Evolutionary conservation across 2,329 filamentous ascomycete genomes (phyloP).

Genomic region (Colletotrichum musae): DNA sequence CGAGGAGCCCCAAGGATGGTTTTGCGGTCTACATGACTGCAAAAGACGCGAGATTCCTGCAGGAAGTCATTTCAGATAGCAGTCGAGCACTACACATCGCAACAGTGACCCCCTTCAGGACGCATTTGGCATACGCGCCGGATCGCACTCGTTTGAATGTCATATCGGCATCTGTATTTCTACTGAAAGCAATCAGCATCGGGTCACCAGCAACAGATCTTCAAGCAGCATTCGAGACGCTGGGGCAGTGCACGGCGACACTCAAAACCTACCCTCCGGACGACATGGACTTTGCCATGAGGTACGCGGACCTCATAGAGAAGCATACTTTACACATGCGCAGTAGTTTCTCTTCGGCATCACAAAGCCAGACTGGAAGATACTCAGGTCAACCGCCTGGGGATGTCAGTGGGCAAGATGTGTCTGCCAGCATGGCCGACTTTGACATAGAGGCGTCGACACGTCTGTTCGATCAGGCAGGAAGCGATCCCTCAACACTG

Average conservation of each 20-base stretch:
- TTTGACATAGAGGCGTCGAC: background rate
- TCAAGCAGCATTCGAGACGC: slow-evolving; percentile 27
- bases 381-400: background rate
- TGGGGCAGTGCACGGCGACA: slow-evolving; percentile 42
- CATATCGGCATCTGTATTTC: slow-evolving; percentile 44
- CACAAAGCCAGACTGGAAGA: background rate
- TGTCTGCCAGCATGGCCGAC: background rate
- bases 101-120: slow-evolving; percentile 37
- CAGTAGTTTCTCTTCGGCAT: background rate
- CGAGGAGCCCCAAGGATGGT: slow-evolving; percentile 29
- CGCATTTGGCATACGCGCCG: slow-evolving; percentile 41
- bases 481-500: background rate
- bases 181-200: slow-evolving; percentile 43
- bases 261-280: slow-evolving; percentile 40
- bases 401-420: background rate
- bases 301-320: slow-evolving; percentile 45
- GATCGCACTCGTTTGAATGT: slow-evolving; percentile 42
- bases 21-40: slow-evolving; percentile 41
- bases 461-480: background rate
- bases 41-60: slow-evolving; percentile 41
- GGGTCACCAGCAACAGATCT: slow-evolving; percentile 41
- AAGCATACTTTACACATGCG: slow-evolving; percentile 39
- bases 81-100: slow-evolving; percentile 40
- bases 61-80: slow-evolving; percentile 43
- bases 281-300: slow-evolving; percentile 46